Evolutionary conservation across 129 eudicot genomes (phyloP).

Genomic region (Saussurea involucrata): DNA sequence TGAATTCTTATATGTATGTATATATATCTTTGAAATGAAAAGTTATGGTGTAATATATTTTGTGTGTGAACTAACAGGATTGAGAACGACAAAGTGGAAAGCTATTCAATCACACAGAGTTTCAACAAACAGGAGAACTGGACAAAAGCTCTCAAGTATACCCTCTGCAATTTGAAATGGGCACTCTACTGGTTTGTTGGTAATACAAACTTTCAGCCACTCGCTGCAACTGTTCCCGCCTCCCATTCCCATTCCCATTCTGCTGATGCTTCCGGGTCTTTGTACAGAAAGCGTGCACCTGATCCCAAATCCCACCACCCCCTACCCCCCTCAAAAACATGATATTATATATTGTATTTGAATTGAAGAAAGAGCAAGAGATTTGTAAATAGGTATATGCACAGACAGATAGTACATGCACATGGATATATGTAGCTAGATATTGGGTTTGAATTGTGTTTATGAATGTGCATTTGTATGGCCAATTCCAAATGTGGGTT

Average conservation of each 20-base stretch:
- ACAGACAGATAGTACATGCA: not conserved
- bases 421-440: not conserved
- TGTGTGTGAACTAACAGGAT: constrained; percentile 58
- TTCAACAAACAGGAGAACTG: constrained; percentile 91
- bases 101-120: constrained; percentile 84
- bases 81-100: constrained; percentile 84
- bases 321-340: constrained; percentile 14
- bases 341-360: not conserved
- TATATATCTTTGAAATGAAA: no score
- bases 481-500: not conserved
- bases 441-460: constrained; percentile 1
- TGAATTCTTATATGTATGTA: not conserved
- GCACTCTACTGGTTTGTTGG: constrained; percentile 98
- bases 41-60: no score
- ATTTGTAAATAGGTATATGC: constrained; percentile 28
- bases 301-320: constrained; percentile 30
- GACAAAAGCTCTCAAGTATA: constrained; percentile 98
- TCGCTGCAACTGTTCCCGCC: constrained; percentile 40
- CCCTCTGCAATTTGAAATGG: constrained; percentile 91
- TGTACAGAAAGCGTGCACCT: constrained; percentile 40
- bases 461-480: not conserved
- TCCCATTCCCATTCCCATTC: constrained; percentile 49
- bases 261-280: constrained; percentile 47
- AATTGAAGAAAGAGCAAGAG: not conserved
- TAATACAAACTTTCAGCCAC: constrained; percentile 87